Conservation (phyloP, 2,329 filamentous ascomycete genomes). For the Teratosphaeria nubilosa region DNA sequence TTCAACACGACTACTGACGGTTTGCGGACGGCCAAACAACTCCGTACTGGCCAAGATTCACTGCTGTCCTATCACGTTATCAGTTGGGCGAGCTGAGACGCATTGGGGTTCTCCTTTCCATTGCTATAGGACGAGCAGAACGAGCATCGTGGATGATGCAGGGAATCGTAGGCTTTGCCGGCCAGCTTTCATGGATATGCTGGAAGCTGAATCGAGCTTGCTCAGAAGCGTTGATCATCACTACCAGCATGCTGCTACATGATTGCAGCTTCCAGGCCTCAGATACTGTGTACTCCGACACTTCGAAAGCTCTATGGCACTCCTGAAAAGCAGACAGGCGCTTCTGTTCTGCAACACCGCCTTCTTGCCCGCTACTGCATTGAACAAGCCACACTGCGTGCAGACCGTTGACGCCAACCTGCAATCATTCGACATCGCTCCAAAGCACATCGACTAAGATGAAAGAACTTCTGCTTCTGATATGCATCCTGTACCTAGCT, state of each 20-base stretch:
- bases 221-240: background rate
- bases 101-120: background rate
- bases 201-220: background rate
- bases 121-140: background rate
- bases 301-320: background rate
- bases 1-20: no score
- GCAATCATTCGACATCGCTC: background rate
- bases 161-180: background rate
- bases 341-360: background rate
- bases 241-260: no score
- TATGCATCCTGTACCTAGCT: background rate
- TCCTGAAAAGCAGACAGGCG: background rate
- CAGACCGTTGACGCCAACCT: background rate
- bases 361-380: background rate
- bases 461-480: background rate
- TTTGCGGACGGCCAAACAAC: background rate
- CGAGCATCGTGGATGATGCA: background rate
- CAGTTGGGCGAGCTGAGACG: background rate
- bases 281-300: no score
- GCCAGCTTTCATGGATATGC: background rate
- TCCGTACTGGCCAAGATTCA: background rate
- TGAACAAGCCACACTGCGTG: background rate
- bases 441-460: background rate
- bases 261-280: no score
- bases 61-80: background rate